Percentiles rank a stretch among this genome's conserved stretches.
Conservation (phyloP, 179 eudicot species). For the Silene noctiflora region DNA sequence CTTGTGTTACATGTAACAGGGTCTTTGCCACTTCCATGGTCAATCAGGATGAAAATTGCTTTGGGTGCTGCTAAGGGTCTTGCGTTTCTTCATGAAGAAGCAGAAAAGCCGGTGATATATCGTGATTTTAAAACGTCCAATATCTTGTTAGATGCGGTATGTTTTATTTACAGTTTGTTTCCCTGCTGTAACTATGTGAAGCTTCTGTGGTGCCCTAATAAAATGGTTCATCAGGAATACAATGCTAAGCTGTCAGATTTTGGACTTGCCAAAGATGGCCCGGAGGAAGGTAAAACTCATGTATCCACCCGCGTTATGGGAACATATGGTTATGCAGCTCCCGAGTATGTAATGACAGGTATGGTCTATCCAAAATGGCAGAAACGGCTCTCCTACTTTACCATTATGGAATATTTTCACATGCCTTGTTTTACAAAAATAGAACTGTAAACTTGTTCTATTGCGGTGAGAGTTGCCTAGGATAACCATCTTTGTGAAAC, state of each 20-base stretch:
- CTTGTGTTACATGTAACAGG: conserved; percentile 30
- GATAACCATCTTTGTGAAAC: too few relatives aligned
- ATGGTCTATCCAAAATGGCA: neutral
- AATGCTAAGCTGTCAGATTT: conserved; percentile 88
- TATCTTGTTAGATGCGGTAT: conserved; percentile 77
- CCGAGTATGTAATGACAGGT: conserved; percentile 98
- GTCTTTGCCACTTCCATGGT: conserved; percentile 74
- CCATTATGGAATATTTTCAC: too few relatives aligned
- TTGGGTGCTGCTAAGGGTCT: conserved; percentile 64
- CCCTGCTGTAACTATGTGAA: neutral
- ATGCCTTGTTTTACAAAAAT: too few relatives aligned
- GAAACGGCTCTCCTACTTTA: neutral
- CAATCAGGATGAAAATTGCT: conserved; percentile 72
- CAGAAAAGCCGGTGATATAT: conserved; percentile 68
- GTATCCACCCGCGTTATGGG: conserved; percentile 96
- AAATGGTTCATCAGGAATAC: conserved; percentile 56
- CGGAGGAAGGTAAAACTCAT: conserved; percentile 88
- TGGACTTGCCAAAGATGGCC: conserved; percentile 92
- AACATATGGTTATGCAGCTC: conserved; percentile 92
- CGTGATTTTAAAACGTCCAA: conserved; percentile 78
- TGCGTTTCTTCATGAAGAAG: conserved; percentile 73
- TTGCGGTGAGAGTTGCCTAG: too few relatives aligned
- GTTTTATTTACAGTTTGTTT: conserved; percentile 20
- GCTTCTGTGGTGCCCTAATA: conserved; percentile 20
- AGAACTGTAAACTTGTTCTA: too few relatives aligned